Conservation (phyloP, 768 basidiomycete genomes). For the Serendipita vermifera region DNA sequence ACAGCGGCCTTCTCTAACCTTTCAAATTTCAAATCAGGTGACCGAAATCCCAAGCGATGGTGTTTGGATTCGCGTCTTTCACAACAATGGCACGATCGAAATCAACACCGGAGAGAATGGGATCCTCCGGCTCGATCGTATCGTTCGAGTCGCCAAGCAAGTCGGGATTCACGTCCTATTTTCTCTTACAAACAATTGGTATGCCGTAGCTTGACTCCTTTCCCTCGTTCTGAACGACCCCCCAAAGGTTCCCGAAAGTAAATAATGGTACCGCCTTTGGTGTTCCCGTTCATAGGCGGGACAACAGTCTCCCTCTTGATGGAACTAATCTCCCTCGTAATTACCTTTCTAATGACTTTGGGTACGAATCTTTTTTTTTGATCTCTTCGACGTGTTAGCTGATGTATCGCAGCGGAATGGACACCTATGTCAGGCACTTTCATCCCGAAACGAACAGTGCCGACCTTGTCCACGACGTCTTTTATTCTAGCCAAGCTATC, state of each 20-base stretch:
- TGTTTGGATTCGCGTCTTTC: constrained; percentile 32
- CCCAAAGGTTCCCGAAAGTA: constrained; percentile 12
- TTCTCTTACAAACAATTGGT: constrained; percentile 52
- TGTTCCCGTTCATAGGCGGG: too few relatives aligned
- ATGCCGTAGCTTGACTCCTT: constrained; percentile 29
- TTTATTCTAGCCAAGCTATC: constrained; percentile 38
- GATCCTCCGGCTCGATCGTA: constrained; percentile 47
- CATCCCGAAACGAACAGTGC: constrained; percentile 20
- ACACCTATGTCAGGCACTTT: constrained; percentile 45
- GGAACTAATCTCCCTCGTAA: constrained; percentile 33
- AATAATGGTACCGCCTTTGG: constrained; percentile 26
- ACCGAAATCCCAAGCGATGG: neutral
- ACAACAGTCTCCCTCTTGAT: neutral
- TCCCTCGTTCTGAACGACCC: constrained; percentile 11
- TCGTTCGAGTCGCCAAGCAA: constrained; percentile 41
- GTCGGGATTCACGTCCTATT: constrained; percentile 41
- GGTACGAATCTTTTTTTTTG: constrained; percentile 22
- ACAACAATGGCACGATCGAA: constrained; percentile 36
- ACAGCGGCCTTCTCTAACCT: constrained; percentile 26
- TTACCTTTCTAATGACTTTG: constrained; percentile 49
- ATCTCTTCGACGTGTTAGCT: neutral
- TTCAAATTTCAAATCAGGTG: neutral
- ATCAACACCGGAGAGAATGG: constrained; percentile 52
- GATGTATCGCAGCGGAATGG: constrained; percentile 43
- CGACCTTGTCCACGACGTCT: constrained; percentile 37